Evolutionary conservation across 176 grass and related monocot species (phyloP).

Genomic region (Saccharum spontaneum): DNA sequence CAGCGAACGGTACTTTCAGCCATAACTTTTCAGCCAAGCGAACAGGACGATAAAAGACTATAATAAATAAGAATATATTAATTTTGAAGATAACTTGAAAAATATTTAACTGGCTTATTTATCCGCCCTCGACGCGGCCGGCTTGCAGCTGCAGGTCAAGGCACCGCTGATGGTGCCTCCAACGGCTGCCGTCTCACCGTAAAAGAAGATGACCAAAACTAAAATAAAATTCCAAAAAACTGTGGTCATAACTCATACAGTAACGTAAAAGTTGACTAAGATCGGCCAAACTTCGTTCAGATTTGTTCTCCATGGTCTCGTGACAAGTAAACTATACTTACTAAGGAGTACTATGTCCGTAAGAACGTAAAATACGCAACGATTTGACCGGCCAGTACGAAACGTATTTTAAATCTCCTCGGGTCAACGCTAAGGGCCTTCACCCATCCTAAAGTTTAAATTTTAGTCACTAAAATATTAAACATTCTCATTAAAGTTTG

Average conservation of each 20-base stretch:
- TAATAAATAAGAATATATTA: too few species aligned
- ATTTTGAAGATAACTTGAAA: too few species aligned
- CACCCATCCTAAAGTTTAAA: too few species aligned
- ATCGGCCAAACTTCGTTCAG: not conserved
- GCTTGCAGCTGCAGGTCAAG: too few species aligned
- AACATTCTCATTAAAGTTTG: too few species aligned
- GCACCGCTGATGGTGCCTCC: too few species aligned
- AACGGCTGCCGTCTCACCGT: not conserved
- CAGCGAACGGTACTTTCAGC: too few species aligned
- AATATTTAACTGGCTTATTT: too few species aligned
- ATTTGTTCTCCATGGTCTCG: not conserved
- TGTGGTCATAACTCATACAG: not conserved
- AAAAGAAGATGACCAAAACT: not conserved
- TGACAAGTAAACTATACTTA: not conserved
- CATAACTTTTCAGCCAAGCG: too few species aligned
- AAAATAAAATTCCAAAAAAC: not conserved
- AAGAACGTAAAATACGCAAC: not conserved
- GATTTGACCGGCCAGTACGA: not conserved
- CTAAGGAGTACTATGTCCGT: not conserved
- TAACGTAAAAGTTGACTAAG: not conserved
- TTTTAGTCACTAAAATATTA: too few species aligned
- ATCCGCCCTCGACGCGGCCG: too few species aligned
- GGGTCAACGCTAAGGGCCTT: not conserved
- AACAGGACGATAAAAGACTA: too few species aligned
- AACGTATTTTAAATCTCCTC: not conserved